These are phyloP conservation scores for Larix kaempferi DNA, from an alignment of 75 land plant genomes.

Conservation along the genomic window DNA sequence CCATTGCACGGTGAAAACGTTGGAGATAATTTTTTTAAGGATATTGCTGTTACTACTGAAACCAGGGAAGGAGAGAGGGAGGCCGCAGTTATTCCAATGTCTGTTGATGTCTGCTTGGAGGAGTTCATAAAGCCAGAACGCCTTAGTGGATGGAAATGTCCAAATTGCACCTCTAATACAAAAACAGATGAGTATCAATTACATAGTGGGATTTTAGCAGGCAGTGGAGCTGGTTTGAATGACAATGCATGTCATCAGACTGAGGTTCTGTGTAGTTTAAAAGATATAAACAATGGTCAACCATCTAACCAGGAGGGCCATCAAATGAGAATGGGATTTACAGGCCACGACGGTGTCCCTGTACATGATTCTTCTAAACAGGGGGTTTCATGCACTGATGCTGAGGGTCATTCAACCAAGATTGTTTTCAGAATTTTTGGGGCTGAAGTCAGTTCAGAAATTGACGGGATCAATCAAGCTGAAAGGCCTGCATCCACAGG, in stretches of 20 bases:
- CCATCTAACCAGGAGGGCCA: neutral
- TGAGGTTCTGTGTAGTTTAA: neutral
- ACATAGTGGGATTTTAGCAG: neutral
- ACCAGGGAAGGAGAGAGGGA: slow-evolving; percentile 53
- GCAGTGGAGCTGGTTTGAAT: neutral
- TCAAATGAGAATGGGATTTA: neutral
- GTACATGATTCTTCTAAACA: no score
- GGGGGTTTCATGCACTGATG: no score
- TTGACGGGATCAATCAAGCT: neutral
- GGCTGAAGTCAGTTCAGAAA: neutral
- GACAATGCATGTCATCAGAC: neutral
- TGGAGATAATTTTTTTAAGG: no score
- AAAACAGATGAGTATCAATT: neutral
- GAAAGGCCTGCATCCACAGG: neutral
- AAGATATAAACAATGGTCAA: neutral
- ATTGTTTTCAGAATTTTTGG: no score
- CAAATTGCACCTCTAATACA: slow-evolving; percentile 45
- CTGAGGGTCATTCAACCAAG: no score
- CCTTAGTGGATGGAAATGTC: slow-evolving; percentile 86
- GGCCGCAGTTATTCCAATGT: slow-evolving; percentile 41
- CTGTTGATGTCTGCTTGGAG: slow-evolving; percentile 72
- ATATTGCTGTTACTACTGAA: no score
- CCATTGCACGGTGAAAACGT: no score
- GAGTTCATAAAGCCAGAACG: slow-evolving; percentile 76
- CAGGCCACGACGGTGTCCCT: neutral